Conservation (phyloP, 305 asterid species). For the Ruellia speciosa region DNA sequence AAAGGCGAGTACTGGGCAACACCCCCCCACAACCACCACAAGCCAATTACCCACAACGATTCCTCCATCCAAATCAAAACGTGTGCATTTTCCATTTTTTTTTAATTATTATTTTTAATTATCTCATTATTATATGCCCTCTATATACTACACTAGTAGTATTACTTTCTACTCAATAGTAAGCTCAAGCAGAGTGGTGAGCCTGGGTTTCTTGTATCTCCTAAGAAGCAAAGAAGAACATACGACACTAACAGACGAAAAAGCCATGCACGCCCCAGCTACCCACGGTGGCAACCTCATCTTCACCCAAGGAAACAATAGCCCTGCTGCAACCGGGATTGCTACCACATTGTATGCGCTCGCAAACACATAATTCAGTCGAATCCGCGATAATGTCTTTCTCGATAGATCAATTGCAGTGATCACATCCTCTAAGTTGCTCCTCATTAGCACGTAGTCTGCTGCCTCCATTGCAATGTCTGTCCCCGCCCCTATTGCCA, state of each 20-base stretch:
- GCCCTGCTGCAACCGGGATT: constrained; percentile 87
- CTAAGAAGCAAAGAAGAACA: constrained; percentile 90
- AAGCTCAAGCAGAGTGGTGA: constrained; percentile 76
- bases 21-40: no score
- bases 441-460: constrained; percentile 86
- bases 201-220: constrained; percentile 83
- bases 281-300: constrained; percentile 90
- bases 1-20: no score
- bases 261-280: constrained; percentile 98
- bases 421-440: constrained; percentile 88
- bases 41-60: no score
- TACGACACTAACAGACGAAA: constrained; percentile 90
- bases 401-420: constrained; percentile 92
- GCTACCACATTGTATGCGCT: constrained; percentile 79
- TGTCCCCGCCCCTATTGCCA: constrained; percentile 99
- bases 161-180: constrained; percentile 55
- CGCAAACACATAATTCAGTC: constrained; percentile 76
- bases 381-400: constrained; percentile 73
- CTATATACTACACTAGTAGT: neutral
- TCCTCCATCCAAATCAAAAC: no score
- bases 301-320: constrained; percentile 59
- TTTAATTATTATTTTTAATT: no score
- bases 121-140: no score
- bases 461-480: constrained; percentile 99
- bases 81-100: no score